Conservation (phyloP, 495 filamentous ascomycete genomes). For the Penicillium arizonense region DNA sequence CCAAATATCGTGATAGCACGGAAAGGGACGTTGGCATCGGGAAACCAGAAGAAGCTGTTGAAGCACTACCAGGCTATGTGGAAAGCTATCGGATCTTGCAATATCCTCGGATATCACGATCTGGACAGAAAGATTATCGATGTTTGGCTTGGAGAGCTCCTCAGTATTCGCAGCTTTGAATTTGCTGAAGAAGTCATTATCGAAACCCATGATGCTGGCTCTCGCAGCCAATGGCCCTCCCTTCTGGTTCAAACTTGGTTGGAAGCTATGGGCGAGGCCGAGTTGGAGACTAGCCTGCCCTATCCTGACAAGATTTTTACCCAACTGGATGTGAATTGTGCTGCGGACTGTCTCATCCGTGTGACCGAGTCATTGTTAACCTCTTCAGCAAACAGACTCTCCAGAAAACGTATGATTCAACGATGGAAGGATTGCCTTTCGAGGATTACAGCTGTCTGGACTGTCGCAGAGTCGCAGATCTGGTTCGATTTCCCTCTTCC, state of each 20-base stretch:
- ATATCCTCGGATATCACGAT: conserved; percentile 34
- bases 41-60: conserved; percentile 15
- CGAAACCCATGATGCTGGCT: conserved; percentile 21
- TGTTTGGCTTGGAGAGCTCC: conserved; percentile 32
- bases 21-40: conserved; percentile 14
- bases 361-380: conserved; percentile 32
- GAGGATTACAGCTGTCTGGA: conserved; percentile 15
- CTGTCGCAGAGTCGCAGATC: conserved; percentile 20
- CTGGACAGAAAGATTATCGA: conserved; percentile 27
- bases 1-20: conserved; percentile 20
- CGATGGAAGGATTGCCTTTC: conserved; percentile 34
- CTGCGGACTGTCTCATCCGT: conserved; percentile 28
- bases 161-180: conserved; percentile 13
- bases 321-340: conserved; percentile 21
- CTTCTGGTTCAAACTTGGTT: conserved; percentile 31
- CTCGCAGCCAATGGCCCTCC: conserved; percentile 21
- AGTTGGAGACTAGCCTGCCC: conserved; percentile 1
- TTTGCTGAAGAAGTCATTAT: conserved; percentile 35
- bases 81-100: conserved; percentile 40
- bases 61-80: conserved; percentile 34
- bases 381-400: conserved; percentile 9
- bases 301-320: conserved; percentile 20
- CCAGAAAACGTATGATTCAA: conserved; percentile 20
- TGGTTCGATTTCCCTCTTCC: conserved; percentile 29
- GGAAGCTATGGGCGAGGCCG: conserved; percentile 6